These are phyloP conservation scores for Plectosphaerella sp. DNA, from an alignment of 2,329 filamentous ascomycete species.

Conservation along the genomic window DNA sequence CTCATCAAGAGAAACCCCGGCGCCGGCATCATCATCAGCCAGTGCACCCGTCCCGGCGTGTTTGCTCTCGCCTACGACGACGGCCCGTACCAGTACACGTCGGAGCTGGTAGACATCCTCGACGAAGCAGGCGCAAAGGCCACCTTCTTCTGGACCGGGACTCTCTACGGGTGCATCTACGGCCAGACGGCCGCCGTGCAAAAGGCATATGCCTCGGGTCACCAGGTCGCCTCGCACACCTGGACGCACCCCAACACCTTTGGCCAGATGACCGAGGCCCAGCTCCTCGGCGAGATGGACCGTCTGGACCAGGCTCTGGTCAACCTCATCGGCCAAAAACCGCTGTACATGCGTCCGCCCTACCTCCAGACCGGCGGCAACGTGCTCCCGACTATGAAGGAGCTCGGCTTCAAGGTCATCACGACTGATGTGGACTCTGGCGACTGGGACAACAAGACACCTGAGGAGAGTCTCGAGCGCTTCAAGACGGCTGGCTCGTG, in stretches of 20 bases:
- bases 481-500: slow-evolving; percentile 39
- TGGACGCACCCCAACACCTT: slow-evolving; percentile 45
- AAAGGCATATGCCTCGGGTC: slow-evolving; percentile 43
- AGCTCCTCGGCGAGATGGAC: slow-evolving; percentile 43
- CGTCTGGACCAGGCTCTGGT: slow-evolving; percentile 45
- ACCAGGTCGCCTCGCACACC: slow-evolving; percentile 50
- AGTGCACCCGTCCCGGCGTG: slow-evolving; percentile 37
- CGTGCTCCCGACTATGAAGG: slow-evolving; percentile 34
- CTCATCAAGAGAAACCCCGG: slow-evolving; percentile 34
- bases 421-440: slow-evolving; percentile 58
- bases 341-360: slow-evolving; percentile 44
- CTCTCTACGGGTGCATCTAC: slow-evolving; percentile 46
- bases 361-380: slow-evolving; percentile 42
- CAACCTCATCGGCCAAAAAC: slow-evolving; percentile 43
- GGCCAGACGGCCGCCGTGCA: slow-evolving; percentile 47
- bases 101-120: slow-evolving; percentile 44
- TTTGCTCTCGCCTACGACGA: slow-evolving; percentile 52
- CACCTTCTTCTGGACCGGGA: slow-evolving; percentile 50
- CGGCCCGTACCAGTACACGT: slow-evolving; percentile 45
- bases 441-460: slow-evolving; percentile 53
- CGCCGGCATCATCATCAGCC: slow-evolving; percentile 38
- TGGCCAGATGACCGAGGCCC: slow-evolving; percentile 28
- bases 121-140: slow-evolving; percentile 43
- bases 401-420: slow-evolving; percentile 54
- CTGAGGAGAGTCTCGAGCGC: slow-evolving; percentile 45